Conservation (phyloP, 2,329 filamentous ascomycete genomes). For the Spiromastix sp. region DNA sequence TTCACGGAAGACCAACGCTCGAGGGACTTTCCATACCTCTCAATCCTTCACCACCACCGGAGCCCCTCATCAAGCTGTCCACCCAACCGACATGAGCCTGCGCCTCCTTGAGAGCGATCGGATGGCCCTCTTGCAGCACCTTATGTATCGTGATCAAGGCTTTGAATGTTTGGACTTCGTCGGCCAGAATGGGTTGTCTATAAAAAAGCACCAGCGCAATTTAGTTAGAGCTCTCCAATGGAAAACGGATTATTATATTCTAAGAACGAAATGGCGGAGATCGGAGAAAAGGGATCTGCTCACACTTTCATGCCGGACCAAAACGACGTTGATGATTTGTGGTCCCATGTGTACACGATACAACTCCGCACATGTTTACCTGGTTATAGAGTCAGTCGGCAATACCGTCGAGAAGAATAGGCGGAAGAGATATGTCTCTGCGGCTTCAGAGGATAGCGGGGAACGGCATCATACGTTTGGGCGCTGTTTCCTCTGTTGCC, state of each 20-base stretch:
- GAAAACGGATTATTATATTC: too few relatives aligned
- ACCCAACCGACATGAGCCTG: slow-evolving; percentile 85
- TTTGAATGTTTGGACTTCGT: slow-evolving; percentile 98
- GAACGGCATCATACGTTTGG: slow-evolving; percentile 45
- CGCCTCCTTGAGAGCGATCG: slow-evolving; percentile 74
- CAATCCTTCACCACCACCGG: slow-evolving; percentile 66
- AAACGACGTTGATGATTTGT: slow-evolving; percentile 89
- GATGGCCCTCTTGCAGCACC: slow-evolving; percentile 93
- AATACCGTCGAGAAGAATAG: too few relatives aligned
- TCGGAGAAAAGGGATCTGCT: slow-evolving; percentile 24
- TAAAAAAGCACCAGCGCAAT: too few relatives aligned
- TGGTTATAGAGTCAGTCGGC: slow-evolving; percentile 20
- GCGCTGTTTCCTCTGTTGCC: slow-evolving; percentile 50
- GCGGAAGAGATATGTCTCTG: too few relatives aligned
- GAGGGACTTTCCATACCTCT: slow-evolving; percentile 52
- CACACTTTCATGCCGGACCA: slow-evolving; percentile 99
- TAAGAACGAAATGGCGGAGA: neutral
- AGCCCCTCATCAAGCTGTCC: slow-evolving; percentile 75
- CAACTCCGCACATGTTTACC: slow-evolving; percentile 94
- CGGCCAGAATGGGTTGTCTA: slow-evolving; percentile 95
- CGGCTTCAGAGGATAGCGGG: neutral
- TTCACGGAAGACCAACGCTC: too few relatives aligned
- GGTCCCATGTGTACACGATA: slow-evolving; percentile 99
- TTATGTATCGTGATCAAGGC: slow-evolving; percentile 96
- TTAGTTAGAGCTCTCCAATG: too few relatives aligned